A percentile compares a stretch with the other conserved stretches of the same genome.
These are phyloP conservation scores for Caloboletus firmus DNA, from an alignment of 1,284 basidiomycete species.

Conservation along the genomic window DNA sequence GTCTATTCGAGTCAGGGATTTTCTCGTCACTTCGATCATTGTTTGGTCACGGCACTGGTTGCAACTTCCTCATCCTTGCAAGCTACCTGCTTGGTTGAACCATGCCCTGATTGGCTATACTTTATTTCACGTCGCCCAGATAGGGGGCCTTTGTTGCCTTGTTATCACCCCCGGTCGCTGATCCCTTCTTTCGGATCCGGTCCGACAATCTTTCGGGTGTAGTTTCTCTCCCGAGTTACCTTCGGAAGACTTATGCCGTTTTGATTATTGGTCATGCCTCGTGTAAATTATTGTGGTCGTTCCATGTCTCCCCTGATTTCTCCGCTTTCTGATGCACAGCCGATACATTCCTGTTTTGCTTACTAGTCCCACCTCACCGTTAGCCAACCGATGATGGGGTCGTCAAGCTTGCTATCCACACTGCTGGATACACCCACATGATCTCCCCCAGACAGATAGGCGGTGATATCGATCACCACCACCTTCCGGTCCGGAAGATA, in stretches of 20 bases:
- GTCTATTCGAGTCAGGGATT: not conserved
- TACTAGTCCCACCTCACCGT: not conserved
- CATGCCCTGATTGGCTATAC: not conserved
- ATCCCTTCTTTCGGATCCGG: no score
- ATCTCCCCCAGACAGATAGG: conserved; percentile 11
- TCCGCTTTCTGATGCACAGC: not conserved
- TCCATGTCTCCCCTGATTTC: not conserved
- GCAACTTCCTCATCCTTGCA: not conserved
- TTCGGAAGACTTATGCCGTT: not conserved
- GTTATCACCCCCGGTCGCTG: not conserved
- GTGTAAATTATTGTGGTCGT: not conserved
- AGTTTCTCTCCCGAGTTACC: no score
- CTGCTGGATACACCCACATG: conserved; percentile 60
- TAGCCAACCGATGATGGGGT: conserved; percentile 71
- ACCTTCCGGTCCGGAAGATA: conserved; percentile 34
- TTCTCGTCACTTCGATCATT: not conserved
- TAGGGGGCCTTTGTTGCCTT: not conserved
- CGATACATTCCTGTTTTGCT: not conserved
- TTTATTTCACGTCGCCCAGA: not conserved
- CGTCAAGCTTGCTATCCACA: conserved; percentile 75
- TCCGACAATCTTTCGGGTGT: not conserved
- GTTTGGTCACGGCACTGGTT: no score
- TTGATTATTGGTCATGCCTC: not conserved
- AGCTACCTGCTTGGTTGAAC: not conserved
- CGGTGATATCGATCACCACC: not conserved